phyloP scores from a whole-genome alignment of 768 basidiomycete species.

The Phylloporus sp. region DNA sequence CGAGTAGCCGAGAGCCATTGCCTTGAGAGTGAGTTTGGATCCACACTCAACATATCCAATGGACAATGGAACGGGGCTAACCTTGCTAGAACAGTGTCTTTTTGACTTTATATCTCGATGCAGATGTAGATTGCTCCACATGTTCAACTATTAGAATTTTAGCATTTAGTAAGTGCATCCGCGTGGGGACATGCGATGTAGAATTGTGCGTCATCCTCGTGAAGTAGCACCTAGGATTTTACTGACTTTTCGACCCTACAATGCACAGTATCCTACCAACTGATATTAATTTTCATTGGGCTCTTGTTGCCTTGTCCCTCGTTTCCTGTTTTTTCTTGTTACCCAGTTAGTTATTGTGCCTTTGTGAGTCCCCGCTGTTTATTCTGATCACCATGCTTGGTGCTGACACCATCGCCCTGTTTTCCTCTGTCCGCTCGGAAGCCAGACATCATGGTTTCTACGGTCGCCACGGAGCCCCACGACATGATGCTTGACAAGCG shows the following conservation, averaged over 20 bases:
- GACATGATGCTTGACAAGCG: background rate
- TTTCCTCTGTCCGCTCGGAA: no score
- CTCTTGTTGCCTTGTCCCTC: no score
- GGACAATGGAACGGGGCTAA: no score
- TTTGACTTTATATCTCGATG: background rate
- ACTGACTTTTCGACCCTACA: background rate
- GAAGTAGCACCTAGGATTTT: background rate
- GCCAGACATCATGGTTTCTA: background rate
- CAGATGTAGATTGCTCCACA: constrained; percentile 3
- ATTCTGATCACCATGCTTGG: background rate
- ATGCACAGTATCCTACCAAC: background rate
- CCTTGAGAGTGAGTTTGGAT: no score
- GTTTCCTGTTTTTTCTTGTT: no score
- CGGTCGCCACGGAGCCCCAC: background rate
- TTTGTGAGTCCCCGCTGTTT: background rate
- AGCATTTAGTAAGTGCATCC: background rate
- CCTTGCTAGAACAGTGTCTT: no score
- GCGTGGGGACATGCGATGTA: background rate
- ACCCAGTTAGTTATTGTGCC: background rate
- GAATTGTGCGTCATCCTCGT: background rate
- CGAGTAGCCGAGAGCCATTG: constrained; percentile 77
- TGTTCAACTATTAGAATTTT: background rate
- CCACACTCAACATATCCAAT: no score
- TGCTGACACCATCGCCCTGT: background rate
- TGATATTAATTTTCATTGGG: no score